Evolutionary conservation across 805 yeast genomes (phyloP), one percentile per base, ranked within the genome.

Genomic region (Barnettozyma sp.): DNA sequence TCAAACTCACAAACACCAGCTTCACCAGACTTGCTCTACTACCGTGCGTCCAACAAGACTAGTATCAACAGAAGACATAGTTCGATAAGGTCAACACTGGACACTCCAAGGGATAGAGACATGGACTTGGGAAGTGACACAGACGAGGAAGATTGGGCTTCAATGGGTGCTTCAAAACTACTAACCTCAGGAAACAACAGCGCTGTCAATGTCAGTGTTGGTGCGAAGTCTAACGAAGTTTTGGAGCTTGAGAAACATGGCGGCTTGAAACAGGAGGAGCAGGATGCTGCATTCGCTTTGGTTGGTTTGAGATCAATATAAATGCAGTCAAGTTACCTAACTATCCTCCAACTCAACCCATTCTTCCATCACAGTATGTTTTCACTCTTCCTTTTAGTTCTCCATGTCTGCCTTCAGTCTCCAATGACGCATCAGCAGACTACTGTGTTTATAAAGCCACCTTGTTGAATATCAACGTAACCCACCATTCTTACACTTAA

Each of bases 71-170:
- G 52, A 45, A 42, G 56, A 41, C 45, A 50, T 35, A 43, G 48
- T 20, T 50, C 54, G 51, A 48, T 68, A 62, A 48, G 75, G 69
- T 45, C 65, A 54, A 48, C 60, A 60, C 34, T 71, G 56, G 40
- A 37, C 22, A 37, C 40, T 3, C 36, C 40, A 11, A 27, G 36
- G 12, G 28, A 71, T 54, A 34, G 65, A 8, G 38, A 38, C n/a
- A 14, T 23, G 22, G 34, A 26, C 21, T 30, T 30, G 8, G 34
- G 29, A 18, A 38, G 47, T 7, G 94, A 85, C 51, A 90, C 98
- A 0, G 98, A 90, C 58, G 97, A 90, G 54, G 98, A 90, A 59
- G 97, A 90, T 59, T 90, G 98, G 98, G 82, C 78, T 43, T 63
- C 86, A 1, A 80, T 88, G 36, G 97, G 97, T 1, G 87, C 96